Base-by-base conservation (phyloP, 2,329 filamentous ascomycete genomes). In the Cladosporium halotolerans region DNA sequence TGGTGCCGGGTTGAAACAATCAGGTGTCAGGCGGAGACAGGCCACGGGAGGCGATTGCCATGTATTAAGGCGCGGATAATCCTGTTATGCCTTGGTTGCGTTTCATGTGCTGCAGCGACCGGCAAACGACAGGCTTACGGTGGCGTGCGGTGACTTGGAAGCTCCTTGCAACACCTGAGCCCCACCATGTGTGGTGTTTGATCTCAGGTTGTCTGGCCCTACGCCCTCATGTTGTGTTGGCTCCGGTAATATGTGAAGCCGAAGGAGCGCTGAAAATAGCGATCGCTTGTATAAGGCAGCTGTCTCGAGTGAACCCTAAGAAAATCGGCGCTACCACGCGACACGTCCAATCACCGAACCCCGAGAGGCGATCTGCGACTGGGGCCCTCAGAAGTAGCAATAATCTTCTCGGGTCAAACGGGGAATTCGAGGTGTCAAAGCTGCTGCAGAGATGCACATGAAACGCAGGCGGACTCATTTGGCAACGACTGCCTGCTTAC, bases 1-100 rank as follows among this genome's bases (percentile, higher is more conserved):
- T 66, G 44, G 38, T 45, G 38, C 9, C 40, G 16, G 40, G 16
- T 16, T 51, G 48, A 32, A 32, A 44, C 47, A 19, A 31, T 32
- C 14, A 19, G 23, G 39, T 14, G 28, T 39, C 36, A 33, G 39
- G 14, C 9, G 39, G 13, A 42, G 38, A n/a, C 9, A 39, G n/a
- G 11, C 18, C 38, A 39, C 40, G 40, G 18, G 16, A 36, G 19
- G 18, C 33, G 18, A 38, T 10, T 10, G 40, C 40, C 11, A n/a
- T n/a, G 36, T 39, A 40, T 51, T 51, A 51, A 51, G 48, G 14
- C 16, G 13, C 38, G 18, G 10, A 39, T 14, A 38, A 44, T 36
- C 31, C 48, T 51, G 48, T 13, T 51, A 51, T 51, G 28, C 40
- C 16, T 40, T 44, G 40, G 48, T 28, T 28, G 40, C 48, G 48